These are phyloP conservation scores for Clohesyomyces aquaticus DNA, from an alignment of 495 filamentous ascomycete species.

Conservation along the genomic window DNA sequence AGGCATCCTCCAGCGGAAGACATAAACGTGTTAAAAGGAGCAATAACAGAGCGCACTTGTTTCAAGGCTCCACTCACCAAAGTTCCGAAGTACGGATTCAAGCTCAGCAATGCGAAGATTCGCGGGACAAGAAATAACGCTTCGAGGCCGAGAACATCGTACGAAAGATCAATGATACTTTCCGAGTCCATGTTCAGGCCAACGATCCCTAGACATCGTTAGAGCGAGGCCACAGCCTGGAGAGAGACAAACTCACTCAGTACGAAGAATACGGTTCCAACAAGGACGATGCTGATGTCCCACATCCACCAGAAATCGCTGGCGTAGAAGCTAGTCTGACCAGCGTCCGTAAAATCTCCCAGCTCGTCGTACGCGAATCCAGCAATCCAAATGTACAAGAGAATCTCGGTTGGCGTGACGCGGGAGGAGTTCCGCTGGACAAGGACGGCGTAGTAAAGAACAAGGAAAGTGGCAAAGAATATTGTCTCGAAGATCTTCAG, in stretches of 20 bases:
- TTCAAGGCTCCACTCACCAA: conserved; percentile 51
- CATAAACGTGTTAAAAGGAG: not conserved
- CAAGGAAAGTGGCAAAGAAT: conserved; percentile 82
- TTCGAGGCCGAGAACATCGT: conserved; percentile 87
- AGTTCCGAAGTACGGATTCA: conserved; percentile 91
- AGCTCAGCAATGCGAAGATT: conserved; percentile 83
- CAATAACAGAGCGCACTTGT: not conserved
- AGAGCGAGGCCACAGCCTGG: not conserved
- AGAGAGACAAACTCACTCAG: conserved; percentile 58
- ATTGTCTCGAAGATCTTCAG: conserved; percentile 85
- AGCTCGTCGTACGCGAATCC: conserved; percentile 85
- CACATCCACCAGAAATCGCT: conserved; percentile 86
- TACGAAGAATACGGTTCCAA: conserved; percentile 73
- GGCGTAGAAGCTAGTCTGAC: conserved; percentile 38
- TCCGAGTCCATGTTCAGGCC: conserved; percentile 67
- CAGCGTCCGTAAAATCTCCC: conserved; percentile 35
- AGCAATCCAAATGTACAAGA: conserved; percentile 72
- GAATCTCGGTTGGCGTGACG: conserved; percentile 57
- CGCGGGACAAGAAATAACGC: conserved; percentile 87
- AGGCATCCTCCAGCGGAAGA: not conserved
- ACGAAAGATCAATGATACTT: conserved; percentile 72
- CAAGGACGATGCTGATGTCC: conserved; percentile 82
- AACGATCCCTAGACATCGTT: conserved; percentile 61
- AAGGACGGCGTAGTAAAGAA: conserved; percentile 83
- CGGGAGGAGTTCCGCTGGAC: conserved; percentile 57